phyloP scores from a whole-genome alignment of 2,329 filamentous ascomycete species.

The Pestalotiopsis sp. region DNA sequence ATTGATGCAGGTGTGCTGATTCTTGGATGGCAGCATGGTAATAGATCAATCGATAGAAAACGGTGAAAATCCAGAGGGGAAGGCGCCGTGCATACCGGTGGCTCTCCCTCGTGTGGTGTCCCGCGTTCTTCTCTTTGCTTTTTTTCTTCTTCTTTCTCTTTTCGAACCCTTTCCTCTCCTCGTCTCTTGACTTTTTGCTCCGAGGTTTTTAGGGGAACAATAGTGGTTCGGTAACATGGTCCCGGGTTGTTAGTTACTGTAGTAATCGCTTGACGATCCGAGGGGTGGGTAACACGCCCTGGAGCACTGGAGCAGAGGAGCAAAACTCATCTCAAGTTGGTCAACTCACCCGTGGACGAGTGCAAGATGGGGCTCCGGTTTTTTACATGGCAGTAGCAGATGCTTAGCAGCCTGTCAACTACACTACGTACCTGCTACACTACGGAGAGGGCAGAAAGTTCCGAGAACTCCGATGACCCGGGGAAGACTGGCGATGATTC shows the following conservation, averaged over 20 bases:
- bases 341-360: neutral
- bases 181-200: no score
- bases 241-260: neutral
- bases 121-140: neutral
- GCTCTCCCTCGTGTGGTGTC: neutral
- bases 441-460: neutral
- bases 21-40: neutral
- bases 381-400: neutral
- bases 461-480: neutral
- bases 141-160: neutral
- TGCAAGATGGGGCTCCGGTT: neutral
- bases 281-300: neutral
- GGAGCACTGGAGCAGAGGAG: neutral
- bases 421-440: neutral
- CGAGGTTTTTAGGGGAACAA: no score
- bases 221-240: neutral
- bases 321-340: neutral
- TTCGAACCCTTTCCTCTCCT: neutral
- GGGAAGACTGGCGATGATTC: neutral
- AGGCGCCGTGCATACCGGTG: neutral
- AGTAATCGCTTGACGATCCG: neutral
- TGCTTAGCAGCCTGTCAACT: neutral
- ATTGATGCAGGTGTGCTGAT: no score
- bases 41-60: neutral
- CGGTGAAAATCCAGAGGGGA: neutral